Evolutionary conservation across 768 basidiomycete species (phyloP).

Genomic region (Mycena vitilis): DNA sequence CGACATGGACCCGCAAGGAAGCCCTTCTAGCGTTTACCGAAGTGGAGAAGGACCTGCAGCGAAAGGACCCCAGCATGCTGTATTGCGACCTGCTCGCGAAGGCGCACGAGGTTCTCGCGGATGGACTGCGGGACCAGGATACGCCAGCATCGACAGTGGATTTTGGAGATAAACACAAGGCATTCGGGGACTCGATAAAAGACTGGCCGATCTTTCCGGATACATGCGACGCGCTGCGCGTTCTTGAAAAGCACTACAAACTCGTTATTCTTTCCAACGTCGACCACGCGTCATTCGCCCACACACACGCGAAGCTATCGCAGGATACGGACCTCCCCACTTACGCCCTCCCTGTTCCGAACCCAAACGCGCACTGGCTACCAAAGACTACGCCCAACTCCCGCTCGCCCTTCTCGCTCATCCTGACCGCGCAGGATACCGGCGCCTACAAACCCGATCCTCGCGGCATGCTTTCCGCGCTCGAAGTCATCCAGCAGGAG

Average conservation of each 20-base stretch:
- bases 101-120: constrained; percentile 52
- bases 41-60: constrained; percentile 69
- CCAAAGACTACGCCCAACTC: constrained; percentile 54
- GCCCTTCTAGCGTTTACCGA: constrained; percentile 62
- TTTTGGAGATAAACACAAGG: constrained; percentile 48
- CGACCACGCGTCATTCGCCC: constrained; percentile 70
- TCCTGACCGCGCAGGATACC: constrained; percentile 79
- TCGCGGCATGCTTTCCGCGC: constrained; percentile 62
- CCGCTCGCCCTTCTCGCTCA: constrained; percentile 70
- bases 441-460: constrained; percentile 79
- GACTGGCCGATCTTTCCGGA: constrained; percentile 78
- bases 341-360: constrained; percentile 48
- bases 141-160: constrained; percentile 31
- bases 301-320: constrained; percentile 68
- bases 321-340: constrained; percentile 46
- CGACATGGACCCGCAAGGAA: constrained; percentile 61
- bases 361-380: constrained; percentile 55
- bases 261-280: constrained; percentile 84
- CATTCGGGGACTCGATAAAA: constrained; percentile 70
- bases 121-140: constrained; percentile 46
- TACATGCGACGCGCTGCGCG: constrained; percentile 67
- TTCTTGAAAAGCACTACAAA: constrained; percentile 71
- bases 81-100: constrained; percentile 73
- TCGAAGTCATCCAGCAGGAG: constrained; percentile 57
- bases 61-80: constrained; percentile 65